phyloP scores from a whole-genome alignment of 225 moss, liverwort and hornwort genomes.

The Pleurozium schreberi region DNA sequence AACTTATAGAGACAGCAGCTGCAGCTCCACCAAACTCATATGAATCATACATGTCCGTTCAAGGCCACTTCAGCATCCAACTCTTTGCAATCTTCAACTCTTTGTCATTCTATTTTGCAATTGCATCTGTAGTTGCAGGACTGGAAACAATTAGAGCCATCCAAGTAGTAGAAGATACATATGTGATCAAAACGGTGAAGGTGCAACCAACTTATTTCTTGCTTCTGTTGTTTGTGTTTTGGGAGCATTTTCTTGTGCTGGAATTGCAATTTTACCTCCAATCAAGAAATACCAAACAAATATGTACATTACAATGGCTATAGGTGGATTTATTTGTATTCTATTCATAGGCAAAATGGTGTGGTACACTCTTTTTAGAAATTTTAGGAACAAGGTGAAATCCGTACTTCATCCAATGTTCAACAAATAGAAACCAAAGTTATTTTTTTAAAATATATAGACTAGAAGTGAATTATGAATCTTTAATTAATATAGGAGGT shows the following conservation, averaged over 20 bases:
- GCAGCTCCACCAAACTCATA: neutral
- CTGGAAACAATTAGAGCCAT: neutral
- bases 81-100: neutral
- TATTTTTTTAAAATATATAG: too few species aligned
- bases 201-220: neutral
- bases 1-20: fast-evolving
- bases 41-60: neutral
- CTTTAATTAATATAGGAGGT: too few species aligned
- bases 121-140: neutral
- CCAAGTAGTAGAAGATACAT: too few species aligned
- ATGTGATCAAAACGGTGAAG: too few species aligned
- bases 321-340: neutral
- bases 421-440: too few species aligned
- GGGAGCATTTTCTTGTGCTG: neutral
- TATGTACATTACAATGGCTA: neutral
- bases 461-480: too few species aligned
- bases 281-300: neutral
- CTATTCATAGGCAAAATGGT: neutral
- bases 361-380: neutral
- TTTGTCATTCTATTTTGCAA: neutral
- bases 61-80: neutral
- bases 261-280: neutral
- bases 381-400: too few species aligned
- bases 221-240: neutral
- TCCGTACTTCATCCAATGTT: too few species aligned